Evolutionary conservation across 169 alveolate genomes (phyloP), one percentile per base, ranked within the genome.

Genomic region (Perkinsus olseni): DNA sequence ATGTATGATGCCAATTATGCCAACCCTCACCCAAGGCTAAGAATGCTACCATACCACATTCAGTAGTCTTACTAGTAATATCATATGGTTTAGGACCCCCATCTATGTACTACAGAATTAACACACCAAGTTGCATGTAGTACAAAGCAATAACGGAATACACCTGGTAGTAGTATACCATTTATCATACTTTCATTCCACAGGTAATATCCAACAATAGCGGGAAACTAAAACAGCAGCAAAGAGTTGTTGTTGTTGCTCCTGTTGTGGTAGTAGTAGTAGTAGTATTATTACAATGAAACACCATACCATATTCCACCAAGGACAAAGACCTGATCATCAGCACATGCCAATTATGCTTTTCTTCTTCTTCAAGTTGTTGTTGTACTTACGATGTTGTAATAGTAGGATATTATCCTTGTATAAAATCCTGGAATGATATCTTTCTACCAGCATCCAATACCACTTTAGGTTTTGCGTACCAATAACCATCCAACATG

Each of bases 1-100:
- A 96, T 90, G 94, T 96, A 92, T 97, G 98, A 94, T 97, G 98
- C 97, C 97, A 97, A 94, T 96, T 96, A 94, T 97, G 98, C 96
- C 97, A 96, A 93, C 98, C 98, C 92, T 97, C 98, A 38, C 98
- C 98, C 51, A 96, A 93, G 50, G 98, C 97, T 38, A 96, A 95
- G 91, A 96, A 92, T 24, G 98, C 93, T 45, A 97, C 96, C 94
- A 95, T 45, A n/a, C 74, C 39, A 91, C 92, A 51, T 94, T 95
- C 96, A 50, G 95, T 37, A 17, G 96, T 95, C 45, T 91, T 91
- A 28, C 74, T 91, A 34, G 82, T n/a, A 91, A 91, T 94, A 36
- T 92, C 93, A 91, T 95, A 95, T 91, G 95, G 95, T 74, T 20
- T 3, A 74, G 13, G 36, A 21, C 90, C 90, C n/a, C 90, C 31